Percentiles rank a stretch among this genome's conserved stretches.
These are phyloP conservation scores for Nevesoporus exiguus DNA, from an alignment of 768 basidiomycete species.

Conservation along the genomic window DNA sequence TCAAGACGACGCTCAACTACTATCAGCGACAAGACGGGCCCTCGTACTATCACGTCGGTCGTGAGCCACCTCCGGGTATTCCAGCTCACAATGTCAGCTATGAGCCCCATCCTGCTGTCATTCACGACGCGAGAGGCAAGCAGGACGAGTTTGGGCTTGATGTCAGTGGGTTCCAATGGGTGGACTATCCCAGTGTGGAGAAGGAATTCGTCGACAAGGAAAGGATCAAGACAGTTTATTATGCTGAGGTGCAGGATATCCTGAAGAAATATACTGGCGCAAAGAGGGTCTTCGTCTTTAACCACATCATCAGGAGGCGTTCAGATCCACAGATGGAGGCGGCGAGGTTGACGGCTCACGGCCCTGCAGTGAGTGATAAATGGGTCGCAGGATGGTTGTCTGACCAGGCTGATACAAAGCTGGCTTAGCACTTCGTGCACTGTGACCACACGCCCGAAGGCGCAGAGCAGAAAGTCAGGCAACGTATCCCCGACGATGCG, in stretches of 20 bases:
- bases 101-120: not conserved
- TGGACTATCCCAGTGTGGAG: not conserved
- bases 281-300: not conserved
- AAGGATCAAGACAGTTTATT: not conserved
- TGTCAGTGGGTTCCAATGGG: not conserved
- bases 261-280: not conserved
- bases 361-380: not conserved
- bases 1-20: not conserved
- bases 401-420: not conserved
- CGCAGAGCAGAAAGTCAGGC: not conserved
- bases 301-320: not conserved
- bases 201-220: not conserved
- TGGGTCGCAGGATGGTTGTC: not conserved
- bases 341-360: too few species aligned
- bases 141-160: not conserved
- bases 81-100: not conserved
- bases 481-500: slow-evolving; percentile 37
- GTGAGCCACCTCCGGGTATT: not conserved
- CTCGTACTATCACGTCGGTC: not conserved
- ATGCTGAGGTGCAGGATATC: not conserved
- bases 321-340: not conserved
- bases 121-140: not conserved
- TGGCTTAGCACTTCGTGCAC: not conserved
- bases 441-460: not conserved
- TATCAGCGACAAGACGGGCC: too few species aligned